Base-by-base conservation (phyloP, 1,139 yeast genomes). In the Protomyces arabidopsidicola region DNA sequence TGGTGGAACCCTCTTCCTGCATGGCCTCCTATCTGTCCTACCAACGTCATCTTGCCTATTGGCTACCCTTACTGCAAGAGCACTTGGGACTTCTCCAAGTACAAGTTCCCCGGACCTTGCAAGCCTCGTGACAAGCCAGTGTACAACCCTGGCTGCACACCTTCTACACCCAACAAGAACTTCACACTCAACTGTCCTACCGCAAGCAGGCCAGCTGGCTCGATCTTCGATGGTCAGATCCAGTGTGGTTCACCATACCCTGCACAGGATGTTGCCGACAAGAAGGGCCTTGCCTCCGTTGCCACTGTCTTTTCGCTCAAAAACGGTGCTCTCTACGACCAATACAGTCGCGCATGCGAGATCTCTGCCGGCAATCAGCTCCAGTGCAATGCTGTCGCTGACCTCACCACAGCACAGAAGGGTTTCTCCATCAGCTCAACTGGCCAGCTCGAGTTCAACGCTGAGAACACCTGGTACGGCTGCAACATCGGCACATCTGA, bases 91-190 rank as follows among this genome's bases (percentile, higher is more conserved):
- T 42, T 42, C 4, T n/a, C 48, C 48, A 42, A n/a, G 48, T 42
- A 42, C 48, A 42, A 42, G 48, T 42, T 42, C 48, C 48, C 48
- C 10, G 48, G 48, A 16, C 22, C 48, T n/a, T 42, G 48, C 48
- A 42, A 42, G 48, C 20, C n/a, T 20, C 48, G 48, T n/a, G n/a
- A 18, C 22, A 14, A n/a, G 22, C 48, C 48, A 16, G 48, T 42
- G 22, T 42, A 42, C 48, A 42, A 42, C 48, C 48, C 48, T n/a
- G 18, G 20, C 48, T 42, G 48, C 48, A 42, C 14, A 10, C 48
- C 48, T 2, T 14, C n/a, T 12, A 42, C 48, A 9, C 48, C 48
- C 22, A 20, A 18, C 18, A n/a, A 18, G 22, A 42, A 18, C 48
- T 42, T 42, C 22, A 42, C 48, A n/a, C 48, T 42, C 48, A n/a